phyloP scores from a whole-genome alignment of 179 eudicot genomes.

The Corrigiola litoralis region DNA sequence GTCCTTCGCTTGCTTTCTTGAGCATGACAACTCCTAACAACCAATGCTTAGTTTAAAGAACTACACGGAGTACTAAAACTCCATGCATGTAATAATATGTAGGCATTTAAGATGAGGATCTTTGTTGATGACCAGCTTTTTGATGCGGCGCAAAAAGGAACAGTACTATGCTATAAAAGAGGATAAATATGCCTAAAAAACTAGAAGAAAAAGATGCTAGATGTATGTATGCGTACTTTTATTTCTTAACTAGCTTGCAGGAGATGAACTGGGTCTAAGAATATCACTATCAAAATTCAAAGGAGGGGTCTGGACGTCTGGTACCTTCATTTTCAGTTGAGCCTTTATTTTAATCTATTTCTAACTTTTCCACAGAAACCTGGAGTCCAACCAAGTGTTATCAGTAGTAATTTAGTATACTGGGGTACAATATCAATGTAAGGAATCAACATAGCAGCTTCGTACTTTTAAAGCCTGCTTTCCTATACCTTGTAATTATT shows the following conservation, averaged over 20 bases:
- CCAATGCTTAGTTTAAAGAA: neutral
- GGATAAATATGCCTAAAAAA: neutral
- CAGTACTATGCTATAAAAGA: neutral
- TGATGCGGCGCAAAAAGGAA: slow-evolving; percentile 20
- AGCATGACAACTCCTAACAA: slow-evolving; percentile 10
- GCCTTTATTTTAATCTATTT: neutral
- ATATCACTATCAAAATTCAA: slow-evolving; percentile 7
- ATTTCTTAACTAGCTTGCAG: neutral
- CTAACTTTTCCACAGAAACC: too few species aligned
- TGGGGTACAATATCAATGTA: too few species aligned
- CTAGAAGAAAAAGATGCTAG: slow-evolving; percentile 4
- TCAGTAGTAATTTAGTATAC: too few species aligned
- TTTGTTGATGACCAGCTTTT: slow-evolving; percentile 5
- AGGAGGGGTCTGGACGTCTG: neutral
- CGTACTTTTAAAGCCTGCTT: neutral
- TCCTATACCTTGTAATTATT: neutral
- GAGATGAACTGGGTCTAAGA: slow-evolving; percentile 17
- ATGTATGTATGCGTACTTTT: neutral
- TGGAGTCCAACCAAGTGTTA: too few species aligned
- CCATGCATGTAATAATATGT: slow-evolving; percentile 3
- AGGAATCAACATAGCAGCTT: too few species aligned
- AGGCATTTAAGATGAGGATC: neutral
- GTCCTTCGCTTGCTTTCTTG: slow-evolving; percentile 16
- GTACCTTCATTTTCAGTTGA: neutral
- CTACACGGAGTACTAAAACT: neutral